Base-by-base conservation (phyloP, 495 filamentous ascomycete species). In the Letharia columbiana region DNA sequence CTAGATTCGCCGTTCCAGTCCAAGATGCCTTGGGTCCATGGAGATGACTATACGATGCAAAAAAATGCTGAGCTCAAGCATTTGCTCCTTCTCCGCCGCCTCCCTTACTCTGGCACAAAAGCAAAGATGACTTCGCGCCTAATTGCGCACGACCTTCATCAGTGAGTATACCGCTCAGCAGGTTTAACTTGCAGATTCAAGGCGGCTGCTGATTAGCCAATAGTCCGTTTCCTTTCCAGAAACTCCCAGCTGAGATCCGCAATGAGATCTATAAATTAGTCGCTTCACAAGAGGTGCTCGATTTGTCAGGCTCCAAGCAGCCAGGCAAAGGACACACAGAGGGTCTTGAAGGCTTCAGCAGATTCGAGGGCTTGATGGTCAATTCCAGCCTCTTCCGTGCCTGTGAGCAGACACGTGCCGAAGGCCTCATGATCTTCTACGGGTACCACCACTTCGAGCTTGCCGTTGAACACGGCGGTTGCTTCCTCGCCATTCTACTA, bases 261-360 rank as follows among this genome's bases (percentile, higher is more conserved):
- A 33, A 35, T 31, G 13, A 15, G 31, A 35, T 56, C 13, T 56
- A 56, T 13, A 35, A 1, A 2, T 7, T 56, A 4, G 52, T 18
- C 10, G 10, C 13, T 35, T 15, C 52, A 10, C 11, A 17, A 6
- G 52, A 17, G 2, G 11, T 0, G 1, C 8, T 15, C 13, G 6
- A 15, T 1, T 9, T 5, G 0, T 0, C 10, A 56, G 17, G 6
- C 7, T 2, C 4, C 12, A 6, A 33, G 10, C 10, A 0, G 1
- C 52, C 52, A 35, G 3, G 7, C 4, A 17, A 1, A 56, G 52
- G 52, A 17, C 52, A 56, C 28, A 56, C 52, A 3, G 52, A 33
- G 31, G 28, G 52, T 5, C 0, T 8, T 8, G 0, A 1, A 0
- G 7, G 28, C 13, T 56, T 17, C 5, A 3, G 17, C 0, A 35